phyloP scores from a whole-genome alignment of 2,329 filamentous ascomycete species.

The Botryotinia convoluta region DNA sequence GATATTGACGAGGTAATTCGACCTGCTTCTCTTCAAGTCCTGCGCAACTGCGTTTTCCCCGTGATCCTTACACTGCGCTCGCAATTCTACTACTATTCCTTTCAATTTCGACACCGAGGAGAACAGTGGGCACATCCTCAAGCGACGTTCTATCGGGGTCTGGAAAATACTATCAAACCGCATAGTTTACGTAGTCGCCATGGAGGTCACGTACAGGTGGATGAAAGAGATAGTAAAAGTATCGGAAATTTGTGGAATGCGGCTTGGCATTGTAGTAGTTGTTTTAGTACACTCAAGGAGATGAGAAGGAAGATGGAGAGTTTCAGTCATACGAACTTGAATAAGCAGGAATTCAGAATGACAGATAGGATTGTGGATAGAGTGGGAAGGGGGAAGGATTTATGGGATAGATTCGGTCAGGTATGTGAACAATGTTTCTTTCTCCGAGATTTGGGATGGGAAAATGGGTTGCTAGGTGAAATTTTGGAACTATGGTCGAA shows the following conservation, averaged over 20 bases:
- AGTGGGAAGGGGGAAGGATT: constrained; percentile 44
- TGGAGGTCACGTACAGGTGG: background rate
- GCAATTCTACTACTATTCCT: constrained; percentile 41
- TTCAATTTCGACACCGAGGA: constrained; percentile 40
- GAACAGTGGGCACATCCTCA: constrained; percentile 46
- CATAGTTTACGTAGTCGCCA: constrained; percentile 27
- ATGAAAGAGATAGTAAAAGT: constrained; percentile 20
- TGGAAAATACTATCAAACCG: constrained; percentile 41
- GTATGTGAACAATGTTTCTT: constrained; percentile 15
- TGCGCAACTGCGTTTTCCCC: constrained; percentile 41
- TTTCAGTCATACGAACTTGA: constrained; percentile 44
- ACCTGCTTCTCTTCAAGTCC: constrained; percentile 38
- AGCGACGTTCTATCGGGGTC: constrained; percentile 43
- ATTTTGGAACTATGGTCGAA: background rate
- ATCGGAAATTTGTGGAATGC: constrained; percentile 41
- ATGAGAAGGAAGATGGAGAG: constrained; percentile 43
- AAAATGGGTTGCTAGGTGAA: background rate
- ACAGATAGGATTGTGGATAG: constrained; percentile 42
- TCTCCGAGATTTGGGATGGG: too few relatives aligned
- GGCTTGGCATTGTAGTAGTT: constrained; percentile 47
- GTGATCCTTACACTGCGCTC: constrained; percentile 38
- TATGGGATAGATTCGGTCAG: constrained; percentile 42
- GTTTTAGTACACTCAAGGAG: constrained; percentile 44
- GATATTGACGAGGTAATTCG: constrained; percentile 47
- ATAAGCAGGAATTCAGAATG: constrained; percentile 43